Base-by-base conservation (phyloP, 2,329 filamentous ascomycete genomes). In the Colletotrichum tanaceti region DNA sequence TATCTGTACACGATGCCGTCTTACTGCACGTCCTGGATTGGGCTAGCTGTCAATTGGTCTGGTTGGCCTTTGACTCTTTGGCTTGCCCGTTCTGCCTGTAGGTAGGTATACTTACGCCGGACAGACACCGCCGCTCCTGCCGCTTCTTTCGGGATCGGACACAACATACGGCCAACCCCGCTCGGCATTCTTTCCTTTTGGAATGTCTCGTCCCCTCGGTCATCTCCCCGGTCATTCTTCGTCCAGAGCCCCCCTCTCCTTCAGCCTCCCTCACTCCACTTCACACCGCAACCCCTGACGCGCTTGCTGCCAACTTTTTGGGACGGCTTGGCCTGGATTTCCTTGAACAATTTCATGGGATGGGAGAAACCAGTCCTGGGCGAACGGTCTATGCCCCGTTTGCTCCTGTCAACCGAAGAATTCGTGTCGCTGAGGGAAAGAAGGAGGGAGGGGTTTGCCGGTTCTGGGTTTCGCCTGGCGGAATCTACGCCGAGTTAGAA, bases 121-220 rank as follows among this genome's bases (percentile, higher is more conserved):
- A 61, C 41, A 52, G 32, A n/a, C 41, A 47, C 32, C 58, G 41
- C 41, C 32, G 63, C 63, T 65, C 41, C 58, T 62, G 49, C 63
- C 63, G 49, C 58, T 14, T 41, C 14, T 20, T 47, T 55, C 41
- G 58, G 58, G 32, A 32, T 54, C 43, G 57, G 47, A 11, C 14
- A 44, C 41, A 41, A 44, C 58, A 11, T n/a, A 44, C 41, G 49
- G 44, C 58, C 63, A 22, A 53, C 58, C 46, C n/a, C 44, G 43
- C 58, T 63, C 64, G 58, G 64, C 43, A 49, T 66, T 66, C 50
- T 63, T 44, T 28, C 58, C 64, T 57, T 50, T 20, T 58, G 46
- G 2, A 5, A 49, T 11, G 14, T 41, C 28, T n/a, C 16, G 16
- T n/a, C 28, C 20, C 35, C 44, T 66, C 64, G 64, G 64, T 50